Evolutionary conservation across 495 filamentous ascomycete genomes (phyloP).

Genomic region (Filosporella fistucella): DNA sequence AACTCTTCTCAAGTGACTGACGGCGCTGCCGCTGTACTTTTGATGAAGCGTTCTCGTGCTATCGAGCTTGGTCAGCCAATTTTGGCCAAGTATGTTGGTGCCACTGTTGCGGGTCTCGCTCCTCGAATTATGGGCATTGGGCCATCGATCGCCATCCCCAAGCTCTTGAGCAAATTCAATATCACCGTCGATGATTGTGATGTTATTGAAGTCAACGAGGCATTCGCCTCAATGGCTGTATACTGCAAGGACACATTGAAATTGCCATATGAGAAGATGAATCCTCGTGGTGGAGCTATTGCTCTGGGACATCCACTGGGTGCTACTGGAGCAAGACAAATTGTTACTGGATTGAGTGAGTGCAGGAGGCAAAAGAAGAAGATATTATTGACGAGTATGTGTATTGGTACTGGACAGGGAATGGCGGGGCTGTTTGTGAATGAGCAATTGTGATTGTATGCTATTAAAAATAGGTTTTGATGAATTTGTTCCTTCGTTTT

Average conservation of each 20-base stretch:
- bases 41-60: slow-evolving; percentile 92
- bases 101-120: slow-evolving; percentile 83
- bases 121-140: slow-evolving; percentile 98
- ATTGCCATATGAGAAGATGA: slow-evolving; percentile 81
- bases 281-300: slow-evolving; percentile 75
- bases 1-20: slow-evolving; percentile 96
- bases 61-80: slow-evolving; percentile 86
- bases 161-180: slow-evolving; percentile 78
- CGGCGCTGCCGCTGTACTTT: slow-evolving; percentile 82
- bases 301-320: slow-evolving; percentile 83
- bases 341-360: slow-evolving; percentile 81
- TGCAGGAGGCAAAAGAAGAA: slow-evolving; percentile 74
- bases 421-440: slow-evolving; percentile 87
- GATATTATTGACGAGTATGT: slow-evolving; percentile 82
- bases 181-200: slow-evolving; percentile 80
- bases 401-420: slow-evolving; percentile 72
- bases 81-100: slow-evolving; percentile 89
- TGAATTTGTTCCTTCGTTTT: too few species aligned
- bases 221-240: slow-evolving; percentile 95
- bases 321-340: slow-evolving; percentile 73
- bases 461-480: too few species aligned
- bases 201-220: slow-evolving; percentile 93
- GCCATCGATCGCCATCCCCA: slow-evolving; percentile 89
- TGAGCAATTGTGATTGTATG: slow-evolving; percentile 46
- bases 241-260: slow-evolving; percentile 80